A percentile compares a stretch with the other conserved stretches of the same genome.
Conservation (phyloP, 2,329 filamentous ascomycete genomes). For the Keithomyces neogunnii region DNA sequence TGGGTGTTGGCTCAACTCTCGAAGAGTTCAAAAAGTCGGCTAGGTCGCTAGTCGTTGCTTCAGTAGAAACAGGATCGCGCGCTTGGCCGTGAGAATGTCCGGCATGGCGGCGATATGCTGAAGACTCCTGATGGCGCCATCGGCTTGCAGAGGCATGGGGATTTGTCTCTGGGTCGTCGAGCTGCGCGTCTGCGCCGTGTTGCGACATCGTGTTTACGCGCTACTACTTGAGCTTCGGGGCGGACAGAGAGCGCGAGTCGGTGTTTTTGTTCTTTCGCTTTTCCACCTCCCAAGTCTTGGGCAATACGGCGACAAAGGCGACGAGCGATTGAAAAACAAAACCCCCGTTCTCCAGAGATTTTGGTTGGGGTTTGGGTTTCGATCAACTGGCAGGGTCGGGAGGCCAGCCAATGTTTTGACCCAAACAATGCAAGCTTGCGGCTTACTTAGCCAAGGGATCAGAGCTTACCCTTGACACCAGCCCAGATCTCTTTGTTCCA, state of each 20-base stretch:
- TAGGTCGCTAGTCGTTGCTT: constrained; percentile 38
- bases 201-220: constrained; percentile 3
- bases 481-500: background rate
- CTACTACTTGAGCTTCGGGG: background rate
- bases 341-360: background rate
- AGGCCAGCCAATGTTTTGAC: background rate
- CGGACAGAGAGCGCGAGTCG: background rate
- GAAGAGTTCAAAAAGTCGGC: constrained; percentile 47
- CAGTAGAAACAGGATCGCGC: constrained; percentile 24
- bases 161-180: constrained; percentile 26
- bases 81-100: constrained; percentile 18
- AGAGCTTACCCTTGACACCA: background rate
- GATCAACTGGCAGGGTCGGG: background rate
- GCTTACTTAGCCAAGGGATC: background rate
- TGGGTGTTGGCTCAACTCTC: constrained; percentile 35
- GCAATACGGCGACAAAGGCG: too few relatives aligned
- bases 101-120: constrained; percentile 43
- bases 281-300: too few relatives aligned
- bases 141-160: constrained; percentile 47
- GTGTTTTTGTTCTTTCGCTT: background rate
- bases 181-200: constrained; percentile 2
- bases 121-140: constrained; percentile 59
- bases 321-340: background rate
- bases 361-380: background rate
- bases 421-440: background rate